Percentiles rank a stretch among this genome's conserved stretches.
Evolutionary conservation across 371 early-diverging fungal species (phyloP).

Genomic region (Sanchytrium tribonematis): DNA sequence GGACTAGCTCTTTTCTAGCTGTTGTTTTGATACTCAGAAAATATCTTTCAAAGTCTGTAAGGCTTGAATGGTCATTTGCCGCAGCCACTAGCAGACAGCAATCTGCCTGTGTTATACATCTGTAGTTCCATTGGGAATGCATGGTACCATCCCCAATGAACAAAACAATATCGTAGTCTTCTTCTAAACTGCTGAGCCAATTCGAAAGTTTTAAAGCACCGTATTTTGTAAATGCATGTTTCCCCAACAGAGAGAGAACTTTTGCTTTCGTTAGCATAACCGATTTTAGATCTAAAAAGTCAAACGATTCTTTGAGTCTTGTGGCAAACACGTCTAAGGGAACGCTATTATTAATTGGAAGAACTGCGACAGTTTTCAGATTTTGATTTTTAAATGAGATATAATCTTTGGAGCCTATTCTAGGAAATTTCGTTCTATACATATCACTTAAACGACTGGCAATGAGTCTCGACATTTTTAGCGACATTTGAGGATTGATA

Average conservation of each 20-base stretch:
- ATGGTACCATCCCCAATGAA: slow-evolving; percentile 78
- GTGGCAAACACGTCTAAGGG: slow-evolving; percentile 66
- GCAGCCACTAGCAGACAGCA: slow-evolving; percentile 76
- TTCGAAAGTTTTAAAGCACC: slow-evolving; percentile 63
- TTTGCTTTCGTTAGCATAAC: slow-evolving; percentile 45
- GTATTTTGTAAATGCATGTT: slow-evolving; percentile 60
- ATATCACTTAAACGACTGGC: slow-evolving; percentile 25
- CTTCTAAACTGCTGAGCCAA: slow-evolving; percentile 83
- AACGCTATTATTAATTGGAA: slow-evolving; percentile 53
- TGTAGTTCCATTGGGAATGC: slow-evolving; percentile 70
- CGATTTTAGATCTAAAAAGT: slow-evolving; percentile 20
- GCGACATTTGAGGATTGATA: slow-evolving; percentile 61
- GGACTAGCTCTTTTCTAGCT: slow-evolving; percentile 74
- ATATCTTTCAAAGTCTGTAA: slow-evolving; percentile 71
- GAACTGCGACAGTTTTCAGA: slow-evolving; percentile 62
- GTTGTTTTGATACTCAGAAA: slow-evolving; percentile 76
- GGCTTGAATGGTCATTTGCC: slow-evolving; percentile 43
- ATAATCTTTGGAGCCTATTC: not conserved
- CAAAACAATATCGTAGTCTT: slow-evolving; percentile 47
- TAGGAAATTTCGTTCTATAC: not conserved
- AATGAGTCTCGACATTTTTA: slow-evolving; percentile 65
- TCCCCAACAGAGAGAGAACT: slow-evolving; percentile 49
- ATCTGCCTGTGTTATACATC: slow-evolving; percentile 86
- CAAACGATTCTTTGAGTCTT: slow-evolving; percentile 37
- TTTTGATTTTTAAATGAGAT: too few relatives aligned